These are phyloP conservation scores for Sugiyamaella pinicola DNA, from an alignment of 1,139 yeast species.

Conservation along the genomic window DNA sequence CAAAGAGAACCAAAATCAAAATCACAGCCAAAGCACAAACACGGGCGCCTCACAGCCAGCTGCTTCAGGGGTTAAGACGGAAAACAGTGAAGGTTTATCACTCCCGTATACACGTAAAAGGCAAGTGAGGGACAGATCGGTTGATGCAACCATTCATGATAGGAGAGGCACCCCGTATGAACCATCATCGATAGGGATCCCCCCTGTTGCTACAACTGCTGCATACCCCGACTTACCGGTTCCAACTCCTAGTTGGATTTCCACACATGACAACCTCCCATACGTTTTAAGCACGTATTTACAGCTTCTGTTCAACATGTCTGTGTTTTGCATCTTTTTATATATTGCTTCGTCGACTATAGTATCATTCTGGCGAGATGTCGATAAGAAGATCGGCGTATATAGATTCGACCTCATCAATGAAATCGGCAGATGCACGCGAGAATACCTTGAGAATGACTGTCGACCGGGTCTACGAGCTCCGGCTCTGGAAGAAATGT, in stretches of 20 bases:
- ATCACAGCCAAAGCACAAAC: not conserved
- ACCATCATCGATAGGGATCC: not conserved
- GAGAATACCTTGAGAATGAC: conserved; percentile 66
- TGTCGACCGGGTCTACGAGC: conserved; percentile 54
- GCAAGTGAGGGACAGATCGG: no score
- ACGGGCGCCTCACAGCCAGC: not conserved
- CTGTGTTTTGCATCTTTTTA: conserved; percentile 55
- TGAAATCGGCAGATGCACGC: conserved; percentile 66
- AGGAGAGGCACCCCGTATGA: no score
- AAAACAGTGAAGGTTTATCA: no score
- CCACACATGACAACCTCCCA: conserved; percentile 56
- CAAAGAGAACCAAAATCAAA: not conserved
- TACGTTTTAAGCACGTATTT: conserved; percentile 71
- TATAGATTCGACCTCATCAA: conserved; percentile 56
- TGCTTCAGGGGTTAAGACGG: not conserved
- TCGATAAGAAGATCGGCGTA: conserved; percentile 60
- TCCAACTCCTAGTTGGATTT: conserved; percentile 27
- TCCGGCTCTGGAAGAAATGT: conserved; percentile 71
- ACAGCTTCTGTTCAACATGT: conserved; percentile 65
- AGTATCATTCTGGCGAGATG: conserved; percentile 63
- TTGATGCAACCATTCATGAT: not conserved
- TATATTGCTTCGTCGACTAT: conserved; percentile 56
- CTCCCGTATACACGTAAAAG: no score
- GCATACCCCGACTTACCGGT: conserved; percentile 24
- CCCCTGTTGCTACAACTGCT: not conserved